Base-by-base conservation (phyloP, 2,329 filamentous ascomycete species). In the Aureobasidium namibiae region DNA sequence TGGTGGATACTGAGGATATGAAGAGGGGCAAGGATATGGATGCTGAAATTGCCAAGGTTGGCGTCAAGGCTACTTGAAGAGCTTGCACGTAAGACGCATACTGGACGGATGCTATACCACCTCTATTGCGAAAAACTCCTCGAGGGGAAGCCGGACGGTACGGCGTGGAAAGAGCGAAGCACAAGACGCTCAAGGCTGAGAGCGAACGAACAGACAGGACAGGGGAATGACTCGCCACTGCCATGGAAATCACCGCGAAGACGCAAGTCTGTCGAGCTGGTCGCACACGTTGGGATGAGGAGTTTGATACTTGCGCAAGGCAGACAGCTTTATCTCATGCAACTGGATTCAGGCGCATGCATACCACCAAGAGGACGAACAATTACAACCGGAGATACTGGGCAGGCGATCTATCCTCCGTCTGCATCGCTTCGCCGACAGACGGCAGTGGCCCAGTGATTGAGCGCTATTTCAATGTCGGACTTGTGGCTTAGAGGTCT, bases 1-100 rank as follows among this genome's bases (percentile, higher is more conserved):
- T 88, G 64, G 69, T 83, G 67, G 78, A 76, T 61, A 87, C 84
- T 36, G 77, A 76, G 60, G 75, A 80, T 45, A 81, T 88, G 80
- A 56, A 72, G 71, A 67, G 68, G 46, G 74, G 74, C 49, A 74
- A 73, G 66, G 66, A 66, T 49, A 66, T 66, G 61, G 61, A 63
- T 29, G 18, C 33, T 10, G 62, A 62, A 10, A 38, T 63, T 53
- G 52, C 34, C 34, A 56, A 58, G 36, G 45, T 62, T 16, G 52
- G 31, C 3, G 9, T 58, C 18, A 53, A 60, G 42, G 53, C 50
- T 24, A 52, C n/a, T 50, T 62, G 59, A 61, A 33, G 49, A 38
- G 34, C 21, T 21, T 9, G 34, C 14, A n/a, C 9, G 5, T 14
- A 45, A 45, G 14, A 5, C 8, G n/a, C 38, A 13, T 23, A 23